phyloP scores from a whole-genome alignment of 2,329 filamentous ascomycete genomes.

The Cadophora sp. region DNA sequence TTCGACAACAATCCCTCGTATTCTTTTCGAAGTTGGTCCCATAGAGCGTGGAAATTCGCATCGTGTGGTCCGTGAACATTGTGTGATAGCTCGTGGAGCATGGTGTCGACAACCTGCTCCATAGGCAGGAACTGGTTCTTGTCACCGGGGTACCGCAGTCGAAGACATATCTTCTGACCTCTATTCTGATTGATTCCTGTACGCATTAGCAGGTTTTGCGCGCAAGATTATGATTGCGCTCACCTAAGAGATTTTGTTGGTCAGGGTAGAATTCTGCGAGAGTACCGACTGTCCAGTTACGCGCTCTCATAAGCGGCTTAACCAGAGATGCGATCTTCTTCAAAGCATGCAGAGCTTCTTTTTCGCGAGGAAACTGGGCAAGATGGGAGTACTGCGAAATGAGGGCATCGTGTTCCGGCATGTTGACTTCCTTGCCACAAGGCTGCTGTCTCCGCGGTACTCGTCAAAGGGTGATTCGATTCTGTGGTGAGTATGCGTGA shows the following conservation, averaged over 20 bases:
- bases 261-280: slow-evolving; percentile 87
- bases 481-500: not conserved
- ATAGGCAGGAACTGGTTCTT: slow-evolving; percentile 78
- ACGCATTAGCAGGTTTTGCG: slow-evolving; percentile 7
- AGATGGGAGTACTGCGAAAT: slow-evolving; percentile 59
- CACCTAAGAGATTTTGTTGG: slow-evolving; percentile 75
- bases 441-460: slow-evolving; percentile 1
- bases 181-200: slow-evolving; percentile 77
- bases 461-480: not conserved
- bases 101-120: slow-evolving; percentile 84
- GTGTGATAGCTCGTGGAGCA: slow-evolving; percentile 94
- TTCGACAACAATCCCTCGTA: slow-evolving; percentile 77
- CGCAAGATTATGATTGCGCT: slow-evolving; percentile 22
- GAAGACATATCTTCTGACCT: slow-evolving; percentile 81
- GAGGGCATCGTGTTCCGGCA: slow-evolving; percentile 50
- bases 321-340: slow-evolving; percentile 86
- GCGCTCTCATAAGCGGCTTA: slow-evolving; percentile 92
- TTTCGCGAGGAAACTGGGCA: slow-evolving; percentile 53
- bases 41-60: slow-evolving; percentile 80
- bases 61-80: slow-evolving; percentile 86
- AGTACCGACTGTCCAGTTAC: slow-evolving; percentile 78
- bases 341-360: slow-evolving; percentile 65
- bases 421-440: slow-evolving; percentile 9
- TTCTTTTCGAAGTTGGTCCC: slow-evolving; percentile 89
- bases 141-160: slow-evolving; percentile 79